Base-by-base conservation (phyloP, 1,139 yeast species). In the Debaryomyces coudertii region DNA sequence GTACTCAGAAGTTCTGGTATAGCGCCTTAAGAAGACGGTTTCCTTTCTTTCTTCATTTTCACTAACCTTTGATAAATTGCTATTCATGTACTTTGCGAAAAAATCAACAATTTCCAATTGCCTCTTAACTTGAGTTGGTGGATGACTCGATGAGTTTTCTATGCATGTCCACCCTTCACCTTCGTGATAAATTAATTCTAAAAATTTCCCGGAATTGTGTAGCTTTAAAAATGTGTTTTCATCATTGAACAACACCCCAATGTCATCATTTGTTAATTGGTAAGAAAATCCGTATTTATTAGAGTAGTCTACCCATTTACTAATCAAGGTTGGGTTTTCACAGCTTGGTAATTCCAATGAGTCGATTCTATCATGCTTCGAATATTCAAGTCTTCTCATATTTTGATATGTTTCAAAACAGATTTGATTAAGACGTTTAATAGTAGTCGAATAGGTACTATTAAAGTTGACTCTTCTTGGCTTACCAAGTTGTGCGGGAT, bases 301-400 rank as follows among this genome's bases (percentile, higher is more conserved):
- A 35, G 97, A 88, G 64, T 93, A 93, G 65, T 95, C 99, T 25
- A 95, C 99, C 99, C 99, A 95, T 64, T 92, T 92, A 52, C 95
- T 87, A 42, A 93, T 85, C 51, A 89, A 81, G 12, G 85, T 79
- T 11, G 93, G 93, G 53, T 81, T 80, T 55, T 79, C 84, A 54
- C 80, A 75, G 18, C 68, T 61, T 37, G 79, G 79, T 45, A 73
- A 67, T 53, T 71, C 77, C 44, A 62, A 54, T 6, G 66, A 55
- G 43, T 68, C 73, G n/a, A 69, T 55, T 38, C 60, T 62, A 18
- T 64, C 70, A 49, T 71, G 63, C 43, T 65, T 61, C 36, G 69
- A 57, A 47, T 62, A 59, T 46, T 73, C 75, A 47, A 75, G 64
- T 50, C 73, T 65, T 51, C 73, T 64, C 66, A 76, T 73, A 50